Evolutionary conservation across 2,329 filamentous ascomycete species (phyloP).

Genomic region (Penicillium sp.): DNA sequence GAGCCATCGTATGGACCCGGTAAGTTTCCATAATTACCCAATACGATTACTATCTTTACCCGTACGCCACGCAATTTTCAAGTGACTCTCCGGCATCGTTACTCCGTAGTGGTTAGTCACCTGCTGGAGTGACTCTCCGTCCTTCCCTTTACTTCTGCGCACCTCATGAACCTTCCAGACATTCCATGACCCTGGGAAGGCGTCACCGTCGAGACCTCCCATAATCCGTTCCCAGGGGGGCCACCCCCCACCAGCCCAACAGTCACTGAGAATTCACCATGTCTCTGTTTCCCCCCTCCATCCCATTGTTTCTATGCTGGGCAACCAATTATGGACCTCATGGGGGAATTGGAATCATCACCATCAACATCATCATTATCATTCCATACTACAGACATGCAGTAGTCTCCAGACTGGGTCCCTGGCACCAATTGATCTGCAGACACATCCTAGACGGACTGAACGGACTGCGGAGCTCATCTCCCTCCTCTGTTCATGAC

Average conservation of each 20-base stretch:
- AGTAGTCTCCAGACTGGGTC: not conserved
- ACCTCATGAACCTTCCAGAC: conserved; percentile 35
- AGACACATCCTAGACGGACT: conserved; percentile 3
- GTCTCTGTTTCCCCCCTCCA: not conserved
- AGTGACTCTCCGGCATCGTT: not conserved
- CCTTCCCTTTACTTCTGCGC: not conserved
- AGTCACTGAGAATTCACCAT: conserved; percentile 1
- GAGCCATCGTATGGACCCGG: not conserved
- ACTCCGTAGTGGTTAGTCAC: no score
- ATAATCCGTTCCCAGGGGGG: not conserved
- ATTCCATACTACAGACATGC: not conserved
- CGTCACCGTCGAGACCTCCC: conserved; percentile 16
- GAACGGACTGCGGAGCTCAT: not conserved
- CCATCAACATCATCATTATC: not conserved
- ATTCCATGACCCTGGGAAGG: conserved; percentile 30
- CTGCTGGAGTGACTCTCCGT: not conserved
- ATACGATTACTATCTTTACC: not conserved
- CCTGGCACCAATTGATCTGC: conserved; percentile 1
- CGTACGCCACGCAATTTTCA: conserved; percentile 19
- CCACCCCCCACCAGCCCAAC: not conserved
- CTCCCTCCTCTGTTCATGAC: not conserved
- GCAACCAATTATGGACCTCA: not conserved
- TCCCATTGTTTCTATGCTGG: not conserved
- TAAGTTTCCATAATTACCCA: not conserved
- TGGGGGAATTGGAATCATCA: not conserved